Evolutionary conservation across 208 protist genomes (phyloP), one percentile per base, ranked within the genome.

Genomic region (Crithidia expoeki): DNA sequence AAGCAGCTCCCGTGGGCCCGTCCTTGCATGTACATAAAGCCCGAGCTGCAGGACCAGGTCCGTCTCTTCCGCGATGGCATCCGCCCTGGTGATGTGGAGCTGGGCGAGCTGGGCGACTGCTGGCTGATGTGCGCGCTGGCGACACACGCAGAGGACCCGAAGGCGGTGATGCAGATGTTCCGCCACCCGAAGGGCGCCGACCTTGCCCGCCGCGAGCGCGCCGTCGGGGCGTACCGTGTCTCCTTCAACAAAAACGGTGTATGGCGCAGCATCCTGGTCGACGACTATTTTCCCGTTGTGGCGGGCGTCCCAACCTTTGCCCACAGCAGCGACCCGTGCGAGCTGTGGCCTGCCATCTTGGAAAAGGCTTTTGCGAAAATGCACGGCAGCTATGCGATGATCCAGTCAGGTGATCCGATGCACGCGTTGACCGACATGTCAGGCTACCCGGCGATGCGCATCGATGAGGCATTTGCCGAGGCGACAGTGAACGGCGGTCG

Each of bases 361-460:
- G 80, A 97, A 70, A 97, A 97, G 87, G 94, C 94, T 6, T 97
- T 90, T 61, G 93, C 93, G 34, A 97, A 97, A 81, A 53, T 97
- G 49, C 80, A 95, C 74, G 76, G 81, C 61, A 88, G 81, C 76
- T 97, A 96, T 83, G 82, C 82, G 27, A 74, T 78, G 72, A 88
- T 97, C 28, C 76, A 85, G 52, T 88, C 88, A 19, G 93, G 93
- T n/a, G 90, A 97, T 52, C 90, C 90, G 38, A 80, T 94, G 52
- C 89, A 96, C 67, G 93, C 87, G 36, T 77, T 97, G 51, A 86
- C 85, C 0, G 93, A 97, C 77, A 84, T 95, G 81, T 89, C 81
- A 10, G 88, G 90, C 36, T 90, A 73, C 76, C 82, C 86, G 19
- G 80, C 85, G 19, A 83, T 85, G 53, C 87, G 90, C 70, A 85